phyloP scores from a whole-genome alignment of 208 protist species.

The Strigomonas galati region DNA sequence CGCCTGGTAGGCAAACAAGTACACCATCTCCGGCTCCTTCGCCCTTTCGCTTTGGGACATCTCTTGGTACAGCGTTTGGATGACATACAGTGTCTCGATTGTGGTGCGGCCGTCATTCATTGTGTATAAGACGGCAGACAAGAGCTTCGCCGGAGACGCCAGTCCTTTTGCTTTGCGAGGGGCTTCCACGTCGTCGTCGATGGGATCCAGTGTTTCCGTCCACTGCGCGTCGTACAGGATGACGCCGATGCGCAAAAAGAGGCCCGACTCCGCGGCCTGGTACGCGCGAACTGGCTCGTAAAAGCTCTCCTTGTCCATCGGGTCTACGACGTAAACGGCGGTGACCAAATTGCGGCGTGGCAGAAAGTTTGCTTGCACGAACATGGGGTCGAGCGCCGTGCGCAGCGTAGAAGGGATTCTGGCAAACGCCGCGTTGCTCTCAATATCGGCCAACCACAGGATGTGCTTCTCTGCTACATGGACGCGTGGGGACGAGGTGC shows the following conservation, averaged over 20 bases:
- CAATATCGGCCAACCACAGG: constrained; percentile 35
- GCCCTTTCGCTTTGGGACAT: background rate
- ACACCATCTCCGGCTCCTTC: background rate
- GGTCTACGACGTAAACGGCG: constrained; percentile 61
- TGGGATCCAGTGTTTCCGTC: background rate
- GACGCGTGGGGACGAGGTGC: background rate
- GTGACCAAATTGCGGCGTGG: constrained; percentile 77
- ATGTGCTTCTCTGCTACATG: constrained; percentile 14
- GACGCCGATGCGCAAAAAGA: constrained; percentile 54
- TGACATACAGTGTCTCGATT: background rate
- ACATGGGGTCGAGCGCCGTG: background rate
- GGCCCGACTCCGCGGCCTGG: constrained; percentile 13
- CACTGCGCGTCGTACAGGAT: constrained; percentile 34
- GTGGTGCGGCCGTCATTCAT: background rate
- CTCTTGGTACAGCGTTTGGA: background rate
- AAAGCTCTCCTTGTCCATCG: constrained; percentile 14
- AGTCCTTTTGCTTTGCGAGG: background rate
- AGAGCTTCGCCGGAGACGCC: background rate
- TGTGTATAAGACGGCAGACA: background rate
- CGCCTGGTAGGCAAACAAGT: background rate
- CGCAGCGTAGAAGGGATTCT: background rate
- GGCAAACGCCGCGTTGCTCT: constrained; percentile 21
- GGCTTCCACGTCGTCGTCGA: background rate
- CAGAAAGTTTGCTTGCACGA: background rate
- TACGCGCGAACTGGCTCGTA: constrained; percentile 16